phyloP scores from a whole-genome alignment of 164 flowering plant species.

The Taxillus chinensis region DNA sequence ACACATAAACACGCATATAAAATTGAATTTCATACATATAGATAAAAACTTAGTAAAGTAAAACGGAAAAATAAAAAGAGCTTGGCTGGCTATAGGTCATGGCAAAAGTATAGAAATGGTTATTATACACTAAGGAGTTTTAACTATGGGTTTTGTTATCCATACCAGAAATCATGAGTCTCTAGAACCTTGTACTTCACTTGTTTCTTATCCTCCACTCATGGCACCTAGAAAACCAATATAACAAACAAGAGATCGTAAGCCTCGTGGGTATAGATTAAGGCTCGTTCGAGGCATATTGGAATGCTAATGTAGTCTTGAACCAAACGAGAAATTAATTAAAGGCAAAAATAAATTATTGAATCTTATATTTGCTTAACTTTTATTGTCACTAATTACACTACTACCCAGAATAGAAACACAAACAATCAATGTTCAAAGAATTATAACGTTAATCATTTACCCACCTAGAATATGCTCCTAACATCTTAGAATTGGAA shows the following conservation, averaged over 20 bases:
- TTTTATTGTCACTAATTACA: no score
- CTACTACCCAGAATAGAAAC: no score
- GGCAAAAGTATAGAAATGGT: conserved; percentile 9
- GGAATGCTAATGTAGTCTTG: conserved; percentile 9
- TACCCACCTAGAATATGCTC: no score
- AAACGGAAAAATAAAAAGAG: neutral
- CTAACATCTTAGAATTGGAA: no score
- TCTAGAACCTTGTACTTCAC: conserved; percentile 4
- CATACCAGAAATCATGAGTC: conserved; percentile 29
- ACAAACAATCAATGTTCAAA: no score
- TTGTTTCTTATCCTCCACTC: conserved; percentile 4
- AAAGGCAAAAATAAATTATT: neutral
- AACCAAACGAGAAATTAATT: neutral
- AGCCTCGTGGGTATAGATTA: conserved; percentile 7
- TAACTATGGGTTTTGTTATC: no score
- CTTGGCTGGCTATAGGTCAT: neutral
- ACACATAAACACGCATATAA: conserved; percentile 3
- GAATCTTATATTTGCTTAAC: no score
- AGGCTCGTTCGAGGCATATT: conserved; percentile 1
- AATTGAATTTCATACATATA: no score
- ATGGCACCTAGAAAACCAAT: conserved; percentile 13
- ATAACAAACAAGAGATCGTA: conserved; percentile 1
- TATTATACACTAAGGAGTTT: neutral
- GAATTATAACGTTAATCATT: no score
- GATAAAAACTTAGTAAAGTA: no score